Base-by-base conservation (phyloP, 768 basidiomycete species). In the Lentinula aciculospora region DNA sequence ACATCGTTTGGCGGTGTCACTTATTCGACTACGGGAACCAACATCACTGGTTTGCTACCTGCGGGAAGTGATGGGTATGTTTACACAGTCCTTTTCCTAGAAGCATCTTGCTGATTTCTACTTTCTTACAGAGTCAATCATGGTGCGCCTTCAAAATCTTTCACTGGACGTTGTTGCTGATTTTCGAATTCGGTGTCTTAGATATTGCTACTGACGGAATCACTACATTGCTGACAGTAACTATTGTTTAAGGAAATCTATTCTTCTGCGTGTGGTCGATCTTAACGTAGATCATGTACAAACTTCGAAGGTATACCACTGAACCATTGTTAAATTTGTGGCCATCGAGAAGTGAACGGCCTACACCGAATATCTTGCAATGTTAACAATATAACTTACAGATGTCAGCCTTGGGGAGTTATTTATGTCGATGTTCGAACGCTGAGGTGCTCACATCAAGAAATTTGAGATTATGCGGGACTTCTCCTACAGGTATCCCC, bases 151-250 rank as follows among this genome's bases (percentile, higher is more conserved):
- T 7, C 28, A 23, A 46, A 27, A 23, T 29, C n/a, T 8, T 12
- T 29, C 28, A 1, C 25, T 10, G 17, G 10, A 8, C 45, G 3
- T 48, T n/a, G 5, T 5, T 48, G 46, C 25, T 28, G 0, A 56
- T 56, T n/a, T 54, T 39, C 28, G n/a, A 46, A n/a, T 27, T n/a
- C 21, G 31, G 13, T 32, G 7, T 21, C n/a, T 46, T 58, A 78
- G 78, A 66, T 31, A 81, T 79, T 44, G 70, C 79, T 1, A 70
- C 72, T 36, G 78, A 79, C 62, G 79, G 79, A 57, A 68, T 73
- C 19, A 72, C 77, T 9, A 70, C 70, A 3, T 56, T 79, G 21
- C 61, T 81, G 56, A 79, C 76, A 3, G 74, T 79, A 15, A 74
- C 66, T 5, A 72, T 76, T 23, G 46, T 63, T 45, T 72, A 58